Base-by-base conservation (phyloP, 1,284 basidiomycete genomes). In the Malassezia caprae region DNA sequence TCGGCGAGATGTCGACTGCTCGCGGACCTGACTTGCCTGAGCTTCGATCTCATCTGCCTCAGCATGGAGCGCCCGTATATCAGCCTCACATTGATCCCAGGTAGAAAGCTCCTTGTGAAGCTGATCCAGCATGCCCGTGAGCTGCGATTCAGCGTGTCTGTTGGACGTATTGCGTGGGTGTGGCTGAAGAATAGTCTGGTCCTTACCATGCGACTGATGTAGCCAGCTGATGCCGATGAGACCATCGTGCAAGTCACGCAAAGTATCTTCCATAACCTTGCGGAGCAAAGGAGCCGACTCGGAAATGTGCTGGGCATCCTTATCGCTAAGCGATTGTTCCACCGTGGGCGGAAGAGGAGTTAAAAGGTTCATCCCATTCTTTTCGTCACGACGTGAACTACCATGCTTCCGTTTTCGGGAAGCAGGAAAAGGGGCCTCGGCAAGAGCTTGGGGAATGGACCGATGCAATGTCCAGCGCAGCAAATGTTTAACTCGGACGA, bases 161-260 rank as follows among this genome's bases (percentile, higher is more conserved):
- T 69, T 69, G 23, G 63, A 64, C 27, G 50, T 54, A 50, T 69
- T 69, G 4, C 62, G 58, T 6, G 67, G 67, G 59, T 69, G 65
- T 17, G 63, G 63, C 35, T 62, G 56, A 27, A 61, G 30, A 19
- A 48, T 34, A 21, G 56, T 51, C 12, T 35, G 39, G 4, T 51
- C 52, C 7, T 55, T 47, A 4, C 50, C 58, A 39, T 60, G 26
- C 6, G 44, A 50, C 12, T 56, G 55, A 19, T 53, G 58, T 51
- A 68, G 59, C 68, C 68, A 70, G 44, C 59, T 68, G 50, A 70
- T 65, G 17, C 62, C 59, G 48, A 70, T 67, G 10, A 59, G 58
- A 24, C 66, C 63, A 19, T 64, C 60, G 44, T 63, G 65, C 28
- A 70, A 35, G 24, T 70, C 68, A 0, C 54, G 60, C 8, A 70